Evolutionary conservation across 768 basidiomycete genomes (phyloP).

Genomic region (Boletus reticulatus): DNA sequence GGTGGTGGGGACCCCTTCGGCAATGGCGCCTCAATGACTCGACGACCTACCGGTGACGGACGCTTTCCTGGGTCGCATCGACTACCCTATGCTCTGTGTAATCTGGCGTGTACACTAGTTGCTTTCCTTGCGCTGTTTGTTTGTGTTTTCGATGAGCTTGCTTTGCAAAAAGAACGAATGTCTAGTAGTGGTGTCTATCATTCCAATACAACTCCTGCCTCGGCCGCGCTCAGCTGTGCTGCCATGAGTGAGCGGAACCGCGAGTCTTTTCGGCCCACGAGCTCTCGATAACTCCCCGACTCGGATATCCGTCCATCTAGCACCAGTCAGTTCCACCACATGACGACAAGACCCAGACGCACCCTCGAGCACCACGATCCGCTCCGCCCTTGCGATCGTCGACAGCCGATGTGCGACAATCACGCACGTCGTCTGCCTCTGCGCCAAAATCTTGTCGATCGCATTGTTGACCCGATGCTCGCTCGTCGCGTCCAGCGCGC

Average conservation of each 20-base stretch:
- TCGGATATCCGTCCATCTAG: conserved; percentile 78
- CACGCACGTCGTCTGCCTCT: conserved; percentile 79
- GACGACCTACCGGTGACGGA: conserved; percentile 52
- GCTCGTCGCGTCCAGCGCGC: conserved; percentile 84
- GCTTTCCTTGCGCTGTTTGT: neutral
- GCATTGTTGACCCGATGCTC: conserved; percentile 86
- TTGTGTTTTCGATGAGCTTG: conserved; percentile 7
- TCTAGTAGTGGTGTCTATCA: conserved; percentile 5
- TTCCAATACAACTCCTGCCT: conserved; percentile 13
- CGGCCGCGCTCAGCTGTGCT: conserved; percentile 68
- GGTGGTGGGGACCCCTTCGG: conserved; percentile 80
- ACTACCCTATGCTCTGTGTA: conserved; percentile 3
- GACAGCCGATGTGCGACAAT: conserved; percentile 90
- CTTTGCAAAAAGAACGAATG: neutral
- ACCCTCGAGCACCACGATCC: conserved; percentile 90
- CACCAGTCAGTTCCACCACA: neutral
- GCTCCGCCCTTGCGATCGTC: conserved; percentile 86
- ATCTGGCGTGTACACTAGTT: conserved; percentile 8
- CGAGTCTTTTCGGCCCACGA: conserved; percentile 70
- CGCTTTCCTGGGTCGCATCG: neutral
- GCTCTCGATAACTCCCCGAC: conserved; percentile 74
- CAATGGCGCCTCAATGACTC: conserved; percentile 77
- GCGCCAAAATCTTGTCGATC: conserved; percentile 81
- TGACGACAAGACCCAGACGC: conserved; percentile 1
- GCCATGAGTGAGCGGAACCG: conserved; percentile 88